phyloP scores from a whole-genome alignment of 805 yeast species.

The Barnettozyma vustinii region DNA sequence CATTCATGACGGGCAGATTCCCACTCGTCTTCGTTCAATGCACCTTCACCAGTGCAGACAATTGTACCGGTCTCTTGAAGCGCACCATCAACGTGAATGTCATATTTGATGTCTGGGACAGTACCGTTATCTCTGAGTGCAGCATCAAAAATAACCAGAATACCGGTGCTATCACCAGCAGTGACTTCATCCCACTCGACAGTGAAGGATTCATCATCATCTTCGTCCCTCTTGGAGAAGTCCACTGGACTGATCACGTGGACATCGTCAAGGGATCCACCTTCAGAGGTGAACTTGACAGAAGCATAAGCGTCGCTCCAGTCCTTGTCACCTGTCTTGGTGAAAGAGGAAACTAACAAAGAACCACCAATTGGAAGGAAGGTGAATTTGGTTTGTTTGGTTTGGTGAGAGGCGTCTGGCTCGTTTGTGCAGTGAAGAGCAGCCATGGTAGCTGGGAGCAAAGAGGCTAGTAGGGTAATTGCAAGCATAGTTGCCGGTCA shows the following conservation, averaged over 20 bases:
- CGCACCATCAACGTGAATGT: neutral
- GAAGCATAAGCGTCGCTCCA: neutral
- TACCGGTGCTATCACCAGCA: neutral
- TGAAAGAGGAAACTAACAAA: neutral
- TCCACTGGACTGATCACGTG: neutral
- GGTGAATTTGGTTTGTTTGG: neutral
- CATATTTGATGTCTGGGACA: neutral
- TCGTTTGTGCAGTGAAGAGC: neutral
- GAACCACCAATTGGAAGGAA: neutral
- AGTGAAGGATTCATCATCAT: neutral
- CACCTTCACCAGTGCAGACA: neutral
- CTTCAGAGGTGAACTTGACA: neutral
- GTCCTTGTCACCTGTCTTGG: neutral
- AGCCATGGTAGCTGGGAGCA: neutral
- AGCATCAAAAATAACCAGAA: neutral
- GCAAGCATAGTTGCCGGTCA: neutral
- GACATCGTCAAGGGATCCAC: neutral
- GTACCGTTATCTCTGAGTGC: neutral
- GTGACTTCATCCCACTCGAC: neutral
- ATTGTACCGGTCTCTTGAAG: neutral
- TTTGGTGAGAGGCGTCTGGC: neutral
- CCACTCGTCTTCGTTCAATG: neutral
- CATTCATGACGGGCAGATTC: neutral
- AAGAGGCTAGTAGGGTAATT: neutral
- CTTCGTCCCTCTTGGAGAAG: neutral